Base-by-base conservation (phyloP, 352 stramenopile species). In the Pseudoperonospora humuli region DNA sequence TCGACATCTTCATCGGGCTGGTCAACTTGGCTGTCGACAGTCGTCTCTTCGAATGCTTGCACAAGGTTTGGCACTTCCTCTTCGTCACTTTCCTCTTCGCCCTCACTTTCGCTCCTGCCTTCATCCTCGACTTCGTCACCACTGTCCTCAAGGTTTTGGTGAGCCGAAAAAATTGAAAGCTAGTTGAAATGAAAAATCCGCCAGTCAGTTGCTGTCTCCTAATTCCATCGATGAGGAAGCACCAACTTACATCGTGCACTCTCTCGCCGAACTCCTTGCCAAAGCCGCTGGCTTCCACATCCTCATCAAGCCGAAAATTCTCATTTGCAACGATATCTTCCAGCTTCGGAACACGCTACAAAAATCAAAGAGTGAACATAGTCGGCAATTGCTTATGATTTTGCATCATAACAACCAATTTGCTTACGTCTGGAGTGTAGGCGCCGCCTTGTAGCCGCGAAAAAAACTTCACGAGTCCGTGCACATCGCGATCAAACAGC, bases 401-500 rank as follows among this genome's bases (percentile, higher is more conserved):
- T 6, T 6, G 19, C 28, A 34, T 6, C 28, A 20, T 17, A 19
- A 34, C 28, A 11, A 18, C 6, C 17, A 34, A 11, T 13, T 43
- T 28, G 26, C 86, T 60, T 80, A 96, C 77, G 61, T 96, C 63
- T 38, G 81, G 82, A 7, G 68, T 76, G 59, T 91, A 94, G 14
- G 82, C 73, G 24, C 77, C 82, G 34, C 75, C 74, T 54, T 91
- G 80, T 10, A 91, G 57, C 25, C 80, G 69, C 19, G 82, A 94
- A 43, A 98, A 98, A 62, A 98, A 98, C 50, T 97, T 97, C 4
- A 96, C 77, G 4, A 98, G 64, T n/a, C 93, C 93, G 15, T 93
- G 70, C 3, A 99, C 93, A 72, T 99, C 97, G 28, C 96, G 69
- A 55, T 96, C 67, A 51, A 97, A 97, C 13, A 95, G 70, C 21